Conservation (phyloP, 805 yeast species). For the Lipomyces mesembrius region DNA sequence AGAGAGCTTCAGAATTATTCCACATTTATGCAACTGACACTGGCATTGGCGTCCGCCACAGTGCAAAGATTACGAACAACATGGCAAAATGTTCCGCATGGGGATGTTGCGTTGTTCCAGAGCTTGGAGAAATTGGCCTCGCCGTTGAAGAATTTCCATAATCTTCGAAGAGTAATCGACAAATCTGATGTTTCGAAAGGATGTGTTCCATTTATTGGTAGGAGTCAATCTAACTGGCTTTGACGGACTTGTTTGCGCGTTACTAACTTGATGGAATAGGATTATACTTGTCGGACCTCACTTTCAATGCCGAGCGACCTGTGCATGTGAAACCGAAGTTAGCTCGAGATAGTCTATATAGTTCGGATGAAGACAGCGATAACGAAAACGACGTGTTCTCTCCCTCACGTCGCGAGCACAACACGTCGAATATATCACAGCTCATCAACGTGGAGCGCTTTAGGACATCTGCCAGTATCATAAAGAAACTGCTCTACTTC, state of each 20-base stretch:
- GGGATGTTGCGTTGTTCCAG: constrained; percentile 69
- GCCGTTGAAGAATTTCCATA: constrained; percentile 72
- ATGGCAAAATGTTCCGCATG: constrained; percentile 74
- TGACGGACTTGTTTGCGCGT: background rate
- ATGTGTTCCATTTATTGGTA: constrained; percentile 82
- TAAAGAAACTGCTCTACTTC: constrained; percentile 74
- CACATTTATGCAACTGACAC: constrained; percentile 81
- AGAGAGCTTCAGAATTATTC: constrained; percentile 76
- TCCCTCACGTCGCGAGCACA: background rate
- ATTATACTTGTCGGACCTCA: constrained; percentile 78
- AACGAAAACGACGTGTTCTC: constrained; percentile 37
- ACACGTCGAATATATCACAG: constrained; percentile 3
- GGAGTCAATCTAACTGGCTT: background rate
- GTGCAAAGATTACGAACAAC: constrained; percentile 66
- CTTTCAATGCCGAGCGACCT: constrained; percentile 70
- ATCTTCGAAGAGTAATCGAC: constrained; percentile 66
- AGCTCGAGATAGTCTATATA: constrained; percentile 31
- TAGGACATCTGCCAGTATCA: constrained; percentile 73
- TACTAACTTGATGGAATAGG: constrained; percentile 42
- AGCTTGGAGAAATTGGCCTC: constrained; percentile 72
- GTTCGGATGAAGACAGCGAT: constrained; percentile 33
- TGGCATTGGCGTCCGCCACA: constrained; percentile 74
- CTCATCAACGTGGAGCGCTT: constrained; percentile 79
- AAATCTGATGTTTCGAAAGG: constrained; percentile 69
- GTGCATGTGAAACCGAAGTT: constrained; percentile 48